Base-by-base conservation (phyloP, 371 early-diverging fungal species). In the Nematocida parisii region DNA sequence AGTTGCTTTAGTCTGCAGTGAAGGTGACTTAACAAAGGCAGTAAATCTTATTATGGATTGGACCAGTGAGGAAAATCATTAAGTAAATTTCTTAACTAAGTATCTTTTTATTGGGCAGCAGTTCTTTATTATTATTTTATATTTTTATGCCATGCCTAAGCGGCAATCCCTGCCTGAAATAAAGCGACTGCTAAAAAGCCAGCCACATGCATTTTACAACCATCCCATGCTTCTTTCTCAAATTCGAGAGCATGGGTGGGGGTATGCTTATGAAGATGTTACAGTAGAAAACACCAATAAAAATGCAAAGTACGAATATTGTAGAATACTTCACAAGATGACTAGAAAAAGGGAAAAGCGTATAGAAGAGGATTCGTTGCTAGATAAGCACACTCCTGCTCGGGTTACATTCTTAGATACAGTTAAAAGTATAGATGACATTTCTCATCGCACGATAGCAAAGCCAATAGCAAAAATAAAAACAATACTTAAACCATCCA, bases 1-100 rank as follows among this genome's bases (percentile, higher is more conserved):
- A 3, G 88, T 90, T 42, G 92, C 92, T 0, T 87, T 93, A 56
- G 85, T 90, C 60, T 90, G 90, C 11, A 89, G 90, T 46, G 90
- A 91, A 66, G 93, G 93, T n/a, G 90, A 93, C 84, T 89, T 92
- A 7, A 75, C 75, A 15, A 57, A 72, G 40, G 82, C 86, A 3
- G 70, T 85, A 15, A 70, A 77, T 52, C 60, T 77, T 27, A 67
- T 77, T 47, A 33, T 77, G 55, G 70, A 77, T 42, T 77, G 80
- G 80, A 33, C 75, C 13, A 58, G 56, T 40, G 75, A 66, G 20
- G 54, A 58, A 9, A 58, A 40, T 27, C 24, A 61, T 60, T 44
- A 61, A 20, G 15, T 46, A 73, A 22, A 66, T 33, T 18, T 70
- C 7, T 66, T 72, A 60, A 15, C 15, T 42, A 27, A 22, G 15